Conservation (phyloP, 2,329 filamentous ascomycete species). For the Sporothrix pallida region DNA sequence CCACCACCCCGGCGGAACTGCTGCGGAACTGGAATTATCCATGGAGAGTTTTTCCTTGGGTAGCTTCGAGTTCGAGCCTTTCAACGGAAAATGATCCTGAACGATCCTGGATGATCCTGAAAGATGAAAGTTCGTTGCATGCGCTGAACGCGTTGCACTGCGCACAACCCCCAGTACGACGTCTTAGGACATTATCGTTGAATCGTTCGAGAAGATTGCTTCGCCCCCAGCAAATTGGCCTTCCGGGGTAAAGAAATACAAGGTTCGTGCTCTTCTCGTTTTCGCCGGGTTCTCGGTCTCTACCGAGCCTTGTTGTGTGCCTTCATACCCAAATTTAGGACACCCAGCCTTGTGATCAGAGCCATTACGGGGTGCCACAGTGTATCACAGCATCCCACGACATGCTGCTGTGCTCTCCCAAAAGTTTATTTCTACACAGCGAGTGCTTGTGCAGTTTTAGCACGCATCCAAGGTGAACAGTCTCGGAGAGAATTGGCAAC, state of each 20-base stretch:
- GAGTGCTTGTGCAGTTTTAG: no score
- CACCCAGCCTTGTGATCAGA: conserved; percentile 15
- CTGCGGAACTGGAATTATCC: not conserved
- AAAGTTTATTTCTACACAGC: not conserved
- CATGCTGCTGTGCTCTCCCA: not conserved
- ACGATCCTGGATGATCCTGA: not conserved
- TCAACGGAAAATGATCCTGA: not conserved
- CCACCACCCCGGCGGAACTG: not conserved
- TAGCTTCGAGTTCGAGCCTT: not conserved
- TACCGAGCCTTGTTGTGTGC: not conserved
- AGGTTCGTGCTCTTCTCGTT: no score
- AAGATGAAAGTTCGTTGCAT: not conserved
- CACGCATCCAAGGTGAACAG: not conserved
- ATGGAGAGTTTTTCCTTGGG: not conserved
- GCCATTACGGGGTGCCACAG: conserved; percentile 16
- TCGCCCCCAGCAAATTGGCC: not conserved
- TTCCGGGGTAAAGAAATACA: not conserved
- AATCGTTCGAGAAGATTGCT: not conserved
- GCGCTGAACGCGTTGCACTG: not conserved
- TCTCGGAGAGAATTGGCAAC: not conserved
- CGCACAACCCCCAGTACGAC: not conserved
- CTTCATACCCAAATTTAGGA: not conserved
- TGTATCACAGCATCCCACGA: not conserved
- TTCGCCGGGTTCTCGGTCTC: no score
- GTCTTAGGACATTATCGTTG: not conserved